These are phyloP conservation scores for Candolleomyces aberdarensis DNA, from an alignment of 768 basidiomycete genomes.

Conservation along the genomic window DNA sequence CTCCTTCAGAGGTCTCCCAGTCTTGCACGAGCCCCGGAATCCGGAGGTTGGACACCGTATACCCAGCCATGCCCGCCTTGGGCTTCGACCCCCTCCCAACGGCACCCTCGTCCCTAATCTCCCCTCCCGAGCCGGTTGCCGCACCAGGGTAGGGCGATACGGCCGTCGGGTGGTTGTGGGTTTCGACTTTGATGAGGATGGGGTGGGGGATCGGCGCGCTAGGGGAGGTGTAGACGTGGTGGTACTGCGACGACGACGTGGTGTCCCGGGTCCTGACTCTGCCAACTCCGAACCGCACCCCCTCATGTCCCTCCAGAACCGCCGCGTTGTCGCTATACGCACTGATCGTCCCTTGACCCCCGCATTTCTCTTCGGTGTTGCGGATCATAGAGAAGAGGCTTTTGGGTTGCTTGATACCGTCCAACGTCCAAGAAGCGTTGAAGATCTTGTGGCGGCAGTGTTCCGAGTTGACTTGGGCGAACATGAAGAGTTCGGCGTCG, in stretches of 20 bases:
- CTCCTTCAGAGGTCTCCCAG: slow-evolving; percentile 59
- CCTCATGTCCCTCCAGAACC: slow-evolving; percentile 75
- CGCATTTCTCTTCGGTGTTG: slow-evolving; percentile 79
- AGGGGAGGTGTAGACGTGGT: slow-evolving; percentile 51
- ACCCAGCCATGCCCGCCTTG: slow-evolving; percentile 92
- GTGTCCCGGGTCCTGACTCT: no score
- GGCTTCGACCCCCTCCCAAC: slow-evolving; percentile 94
- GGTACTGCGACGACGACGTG: neutral
- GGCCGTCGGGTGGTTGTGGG: slow-evolving; percentile 98
- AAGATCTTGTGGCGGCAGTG: slow-evolving; percentile 99
- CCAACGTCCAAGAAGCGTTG: slow-evolving; percentile 95
- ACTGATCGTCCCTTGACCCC: slow-evolving; percentile 78
- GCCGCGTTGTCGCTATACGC: slow-evolving; percentile 99
- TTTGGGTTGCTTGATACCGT: slow-evolving; percentile 56
- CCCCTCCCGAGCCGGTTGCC: slow-evolving; percentile 96
- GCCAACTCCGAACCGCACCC: slow-evolving; percentile 59
- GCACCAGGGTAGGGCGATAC: slow-evolving; percentile 99
- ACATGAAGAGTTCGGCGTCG: slow-evolving; percentile 99
- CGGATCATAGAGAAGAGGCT: slow-evolving; percentile 97
- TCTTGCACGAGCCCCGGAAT: slow-evolving; percentile 90
- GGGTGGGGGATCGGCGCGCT: slow-evolving; percentile 63
- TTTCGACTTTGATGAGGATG: slow-evolving; percentile 96
- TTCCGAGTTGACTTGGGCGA: slow-evolving; percentile 99
- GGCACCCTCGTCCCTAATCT: slow-evolving; percentile 97
- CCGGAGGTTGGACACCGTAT: slow-evolving; percentile 89